These are phyloP conservation scores for Neoconidiobolus thromboides DNA, from an alignment of 371 early-diverging fungal species.

Conservation along the genomic window DNA sequence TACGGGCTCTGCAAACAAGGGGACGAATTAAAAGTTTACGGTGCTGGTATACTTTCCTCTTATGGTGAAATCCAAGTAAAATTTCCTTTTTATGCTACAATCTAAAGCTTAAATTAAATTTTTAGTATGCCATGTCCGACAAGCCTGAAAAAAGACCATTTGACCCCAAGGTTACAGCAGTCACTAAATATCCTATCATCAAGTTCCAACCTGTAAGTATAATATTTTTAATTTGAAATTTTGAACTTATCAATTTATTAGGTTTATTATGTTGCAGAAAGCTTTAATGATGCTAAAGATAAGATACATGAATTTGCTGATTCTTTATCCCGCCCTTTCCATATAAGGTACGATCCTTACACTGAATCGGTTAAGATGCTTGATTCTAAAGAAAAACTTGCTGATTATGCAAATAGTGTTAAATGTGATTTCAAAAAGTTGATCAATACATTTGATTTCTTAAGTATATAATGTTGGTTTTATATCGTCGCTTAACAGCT, in stretches of 20 bases:
- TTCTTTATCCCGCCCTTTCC: conserved; percentile 62
- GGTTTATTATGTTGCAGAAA: conserved; percentile 85
- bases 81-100: too few species aligned
- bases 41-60: conserved; percentile 87
- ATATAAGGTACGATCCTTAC: conserved; percentile 76
- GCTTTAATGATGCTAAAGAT: conserved; percentile 81
- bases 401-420: conserved; percentile 54
- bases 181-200: conserved; percentile 79
- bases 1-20: conserved; percentile 87
- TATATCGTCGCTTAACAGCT: too few species aligned
- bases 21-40: conserved; percentile 66
- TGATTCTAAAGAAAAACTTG: conserved; percentile 60
- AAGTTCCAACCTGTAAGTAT: conserved; percentile 65
- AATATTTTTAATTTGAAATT: not conserved
- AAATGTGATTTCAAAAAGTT: conserved; percentile 51
- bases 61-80: conserved; percentile 74
- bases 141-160: conserved; percentile 67
- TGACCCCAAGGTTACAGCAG: conserved; percentile 62
- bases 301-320: conserved; percentile 75
- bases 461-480: conserved; percentile 14
- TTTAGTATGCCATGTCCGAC: conserved; percentile 67
- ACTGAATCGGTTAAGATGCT: conserved; percentile 82
- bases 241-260: not conserved
- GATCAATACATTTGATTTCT: conserved; percentile 39
- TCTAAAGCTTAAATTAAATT: too few species aligned